These are phyloP conservation scores for Emmonsiellopsis sp. DNA, from an alignment of 2,329 filamentous ascomycete species.

Conservation along the genomic window DNA sequence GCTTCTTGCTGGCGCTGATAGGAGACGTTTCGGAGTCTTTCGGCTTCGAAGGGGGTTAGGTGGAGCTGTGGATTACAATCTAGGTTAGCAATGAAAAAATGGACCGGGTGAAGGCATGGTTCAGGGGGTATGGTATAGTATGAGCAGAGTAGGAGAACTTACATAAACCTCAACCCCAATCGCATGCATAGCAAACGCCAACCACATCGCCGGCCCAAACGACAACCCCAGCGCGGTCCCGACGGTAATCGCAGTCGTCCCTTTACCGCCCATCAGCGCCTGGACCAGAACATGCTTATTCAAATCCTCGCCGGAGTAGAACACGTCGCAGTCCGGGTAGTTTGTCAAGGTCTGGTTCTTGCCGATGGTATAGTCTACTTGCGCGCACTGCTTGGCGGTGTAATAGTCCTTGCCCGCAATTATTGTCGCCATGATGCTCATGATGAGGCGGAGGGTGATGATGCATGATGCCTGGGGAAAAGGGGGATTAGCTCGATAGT, in stretches of 20 bases:
- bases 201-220: constrained; percentile 47
- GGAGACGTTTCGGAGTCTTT: constrained; percentile 44
- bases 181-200: constrained; percentile 44
- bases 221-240: constrained; percentile 36
- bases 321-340: constrained; percentile 19
- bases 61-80: constrained; percentile 18
- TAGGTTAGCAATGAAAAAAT: too few relatives aligned
- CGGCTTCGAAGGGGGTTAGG: constrained; percentile 44
- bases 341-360: constrained; percentile 23
- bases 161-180: constrained; percentile 43
- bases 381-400: constrained; percentile 35
- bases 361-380: constrained; percentile 36
- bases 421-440: constrained; percentile 34
- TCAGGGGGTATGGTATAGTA: neutral
- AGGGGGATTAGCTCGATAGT: neutral
- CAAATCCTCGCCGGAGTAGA: constrained; percentile 16
- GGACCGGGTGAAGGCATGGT: too few relatives aligned
- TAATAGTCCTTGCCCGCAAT: constrained; percentile 29
- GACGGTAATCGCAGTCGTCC: constrained; percentile 17
- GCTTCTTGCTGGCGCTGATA: constrained; percentile 47
- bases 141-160: constrained; percentile 20
- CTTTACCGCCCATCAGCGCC: constrained; percentile 7
- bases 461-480: constrained; percentile 9
- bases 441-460: constrained; percentile 19
- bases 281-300: constrained; percentile 9